These are phyloP conservation scores for Nothophoma quercina DNA, from an alignment of 2,329 filamentous ascomycete species.

Conservation along the genomic window DNA sequence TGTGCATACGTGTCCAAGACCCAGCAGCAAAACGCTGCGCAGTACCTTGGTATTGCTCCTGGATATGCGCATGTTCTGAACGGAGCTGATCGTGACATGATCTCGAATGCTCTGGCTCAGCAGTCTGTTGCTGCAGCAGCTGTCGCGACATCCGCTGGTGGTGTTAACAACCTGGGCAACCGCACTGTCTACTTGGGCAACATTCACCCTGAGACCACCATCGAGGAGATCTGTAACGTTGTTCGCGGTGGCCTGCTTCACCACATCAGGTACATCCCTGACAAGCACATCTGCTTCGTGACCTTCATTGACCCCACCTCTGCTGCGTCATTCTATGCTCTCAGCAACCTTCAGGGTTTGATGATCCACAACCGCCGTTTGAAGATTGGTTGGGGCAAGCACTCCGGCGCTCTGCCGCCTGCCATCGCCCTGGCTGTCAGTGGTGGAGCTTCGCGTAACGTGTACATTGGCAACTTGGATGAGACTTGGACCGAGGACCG, in stretches of 20 bases:
- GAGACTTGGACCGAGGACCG: constrained; percentile 98
- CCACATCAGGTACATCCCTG: constrained; percentile 98
- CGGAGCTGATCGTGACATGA: constrained; percentile 92
- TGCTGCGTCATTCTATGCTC: constrained; percentile 94
- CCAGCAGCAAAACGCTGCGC: constrained; percentile 97
- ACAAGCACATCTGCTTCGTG: constrained; percentile 99
- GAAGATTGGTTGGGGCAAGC: constrained; percentile 99
- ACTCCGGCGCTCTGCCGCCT: constrained; percentile 93
- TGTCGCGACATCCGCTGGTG: constrained; percentile 93
- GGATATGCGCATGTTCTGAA: constrained; percentile 97
- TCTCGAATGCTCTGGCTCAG: constrained; percentile 94
- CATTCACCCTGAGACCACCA: constrained; percentile 98
- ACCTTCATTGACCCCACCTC: constrained; percentile 99
- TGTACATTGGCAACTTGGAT: constrained; percentile 97
- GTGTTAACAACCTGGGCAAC: constrained; percentile 97
- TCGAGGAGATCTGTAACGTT: constrained; percentile 99
- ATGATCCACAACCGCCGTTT: constrained; percentile 99
- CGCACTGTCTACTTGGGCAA: constrained; percentile 97
- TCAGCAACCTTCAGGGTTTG: constrained; percentile 95
- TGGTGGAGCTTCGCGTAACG: constrained; percentile 95
- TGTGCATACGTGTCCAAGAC: constrained; percentile 99
- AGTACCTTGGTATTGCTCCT: constrained; percentile 96
- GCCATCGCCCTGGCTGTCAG: constrained; percentile 96
- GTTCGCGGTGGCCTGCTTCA: constrained; percentile 94
- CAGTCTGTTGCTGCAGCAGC: constrained; percentile 97